These are phyloP conservation scores for Astrocystis sublimbata DNA, from an alignment of 495 filamentous ascomycete species.

Conservation along the genomic window DNA sequence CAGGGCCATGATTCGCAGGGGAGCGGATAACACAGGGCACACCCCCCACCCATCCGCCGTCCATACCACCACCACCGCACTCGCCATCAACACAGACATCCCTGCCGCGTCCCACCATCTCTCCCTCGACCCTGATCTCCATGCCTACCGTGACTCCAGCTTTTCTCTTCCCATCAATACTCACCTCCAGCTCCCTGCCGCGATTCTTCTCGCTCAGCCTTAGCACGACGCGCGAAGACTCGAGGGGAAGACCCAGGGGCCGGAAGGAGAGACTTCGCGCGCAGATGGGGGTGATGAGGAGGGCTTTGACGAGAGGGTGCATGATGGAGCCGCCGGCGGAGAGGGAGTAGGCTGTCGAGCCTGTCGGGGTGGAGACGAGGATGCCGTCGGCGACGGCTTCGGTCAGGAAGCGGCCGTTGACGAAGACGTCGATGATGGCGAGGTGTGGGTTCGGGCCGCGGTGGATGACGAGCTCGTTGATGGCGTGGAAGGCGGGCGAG, in stretches of 20 bases:
- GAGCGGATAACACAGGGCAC: constrained; percentile 69
- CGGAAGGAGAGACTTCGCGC: constrained; percentile 89
- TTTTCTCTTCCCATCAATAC: constrained; percentile 80
- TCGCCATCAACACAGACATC: too few relatives aligned
- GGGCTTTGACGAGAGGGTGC: constrained; percentile 83
- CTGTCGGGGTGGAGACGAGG: constrained; percentile 89
- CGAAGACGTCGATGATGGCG: constrained; percentile 82
- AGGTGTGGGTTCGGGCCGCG: constrained; percentile 87
- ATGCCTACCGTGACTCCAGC: constrained; percentile 73
- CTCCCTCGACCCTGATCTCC: constrained; percentile 85
- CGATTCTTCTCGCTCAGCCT: constrained; percentile 80
- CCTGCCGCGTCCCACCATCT: constrained; percentile 68
- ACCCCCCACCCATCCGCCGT: constrained; percentile 60
- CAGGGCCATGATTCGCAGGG: constrained; percentile 38
- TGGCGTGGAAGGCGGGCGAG: constrained; percentile 68
- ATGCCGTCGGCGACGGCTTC: constrained; percentile 94
- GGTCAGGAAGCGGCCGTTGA: constrained; percentile 83
- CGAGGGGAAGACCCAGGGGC: constrained; percentile 83
- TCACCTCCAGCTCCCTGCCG: constrained; percentile 81
- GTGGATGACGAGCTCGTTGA: constrained; percentile 95
- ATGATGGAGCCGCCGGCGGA: constrained; percentile 91
- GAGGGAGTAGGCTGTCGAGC: constrained; percentile 93
- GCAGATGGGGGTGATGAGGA: constrained; percentile 92
- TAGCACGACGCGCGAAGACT: constrained; percentile 80
- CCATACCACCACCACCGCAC: too few relatives aligned